phyloP scores from a whole-genome alignment of 805 yeast species.

The Spencermartinsiella europaea region DNA sequence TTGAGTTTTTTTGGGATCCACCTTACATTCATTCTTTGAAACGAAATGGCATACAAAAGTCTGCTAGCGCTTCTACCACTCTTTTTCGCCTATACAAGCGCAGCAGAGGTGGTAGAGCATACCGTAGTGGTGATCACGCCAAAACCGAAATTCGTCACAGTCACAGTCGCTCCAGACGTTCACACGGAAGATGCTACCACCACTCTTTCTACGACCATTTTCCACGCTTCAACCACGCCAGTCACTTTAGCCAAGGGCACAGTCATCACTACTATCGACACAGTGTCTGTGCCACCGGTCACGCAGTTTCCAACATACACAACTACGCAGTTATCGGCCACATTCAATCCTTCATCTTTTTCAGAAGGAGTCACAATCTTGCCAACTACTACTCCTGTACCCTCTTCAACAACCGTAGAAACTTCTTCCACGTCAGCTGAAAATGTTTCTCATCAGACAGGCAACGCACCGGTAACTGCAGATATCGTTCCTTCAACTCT shows the following conservation, averaged over 20 bases:
- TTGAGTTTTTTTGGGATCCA: too few relatives aligned
- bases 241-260: constrained; percentile 31
- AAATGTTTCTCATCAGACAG: constrained; percentile 25
- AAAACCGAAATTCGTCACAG: constrained; percentile 13
- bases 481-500: constrained; percentile 28
- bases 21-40: too few relatives aligned
- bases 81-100: constrained; percentile 1
- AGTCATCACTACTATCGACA: constrained; percentile 29
- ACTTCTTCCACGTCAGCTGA: constrained; percentile 15
- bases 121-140: constrained; percentile 17
- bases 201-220: constrained; percentile 27
- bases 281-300: constrained; percentile 30
- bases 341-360: constrained; percentile 31
- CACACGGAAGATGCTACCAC: constrained; percentile 21
- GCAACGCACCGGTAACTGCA: constrained; percentile 7
- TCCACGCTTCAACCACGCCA: constrained; percentile 28
- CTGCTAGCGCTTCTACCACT: too few relatives aligned
- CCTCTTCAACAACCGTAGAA: neutral
- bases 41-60: too few relatives aligned
- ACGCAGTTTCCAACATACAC: constrained; percentile 28
- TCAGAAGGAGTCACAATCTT: constrained; percentile 20
- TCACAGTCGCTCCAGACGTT: constrained; percentile 9
- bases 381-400: neutral
- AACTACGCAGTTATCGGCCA: constrained; percentile 27
- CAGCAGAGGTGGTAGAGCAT: constrained; percentile 6